phyloP scores from a whole-genome alignment of 768 basidiomycete genomes.

The Mrakia blollopis region DNA sequence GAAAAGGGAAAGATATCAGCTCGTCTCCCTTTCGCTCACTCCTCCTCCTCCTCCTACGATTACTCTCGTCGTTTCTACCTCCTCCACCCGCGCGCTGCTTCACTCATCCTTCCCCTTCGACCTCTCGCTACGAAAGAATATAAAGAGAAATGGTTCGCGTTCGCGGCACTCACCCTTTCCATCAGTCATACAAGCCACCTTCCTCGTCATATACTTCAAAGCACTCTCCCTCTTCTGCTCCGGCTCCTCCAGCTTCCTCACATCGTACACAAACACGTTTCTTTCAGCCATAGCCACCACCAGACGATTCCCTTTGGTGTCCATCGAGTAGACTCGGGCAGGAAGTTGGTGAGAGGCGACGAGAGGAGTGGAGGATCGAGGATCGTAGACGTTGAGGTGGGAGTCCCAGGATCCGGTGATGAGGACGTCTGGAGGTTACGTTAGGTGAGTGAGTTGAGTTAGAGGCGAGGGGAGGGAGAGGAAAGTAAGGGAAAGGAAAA shows the following conservation, averaged over 20 bases:
- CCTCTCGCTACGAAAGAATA: background rate
- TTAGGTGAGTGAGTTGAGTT: background rate
- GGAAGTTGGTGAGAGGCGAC: constrained; percentile 52
- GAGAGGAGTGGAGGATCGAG: constrained; percentile 43
- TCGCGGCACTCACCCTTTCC: constrained; percentile 66
- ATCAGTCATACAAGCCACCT: constrained; percentile 84
- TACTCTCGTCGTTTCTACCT: too few species aligned
- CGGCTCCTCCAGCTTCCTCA: constrained; percentile 64
- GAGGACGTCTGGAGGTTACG: constrained; percentile 62
- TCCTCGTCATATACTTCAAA: constrained; percentile 89
- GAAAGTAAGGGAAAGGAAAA: background rate
- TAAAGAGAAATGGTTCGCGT: background rate
- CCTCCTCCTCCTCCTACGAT: background rate
- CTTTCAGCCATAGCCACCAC: constrained; percentile 92
- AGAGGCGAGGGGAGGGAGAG: background rate
- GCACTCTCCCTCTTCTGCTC: constrained; percentile 83
- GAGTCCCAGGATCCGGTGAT: constrained; percentile 91
- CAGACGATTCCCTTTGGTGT: constrained; percentile 68
- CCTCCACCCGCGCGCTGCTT: too few species aligned
- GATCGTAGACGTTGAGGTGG: constrained; percentile 82
- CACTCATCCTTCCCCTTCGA: background rate
- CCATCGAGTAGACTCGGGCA: constrained; percentile 79
- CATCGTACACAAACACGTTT: constrained; percentile 81
- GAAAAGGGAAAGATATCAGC: background rate
- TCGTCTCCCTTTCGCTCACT: background rate